Base-by-base conservation (phyloP, 1,139 yeast genomes). In the Lodderomyces beijingensis region DNA sequence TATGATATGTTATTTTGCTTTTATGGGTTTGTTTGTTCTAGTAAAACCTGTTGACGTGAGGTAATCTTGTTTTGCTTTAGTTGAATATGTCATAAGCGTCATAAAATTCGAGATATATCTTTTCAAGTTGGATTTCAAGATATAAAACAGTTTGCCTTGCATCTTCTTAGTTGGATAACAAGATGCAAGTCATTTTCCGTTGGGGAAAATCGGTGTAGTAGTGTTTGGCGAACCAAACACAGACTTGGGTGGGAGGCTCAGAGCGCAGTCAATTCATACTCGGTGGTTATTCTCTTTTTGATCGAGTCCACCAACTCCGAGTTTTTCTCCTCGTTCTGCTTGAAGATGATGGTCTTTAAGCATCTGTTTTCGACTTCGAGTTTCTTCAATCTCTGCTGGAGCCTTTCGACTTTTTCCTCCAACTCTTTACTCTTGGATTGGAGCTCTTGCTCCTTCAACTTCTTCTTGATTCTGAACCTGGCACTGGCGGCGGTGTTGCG, bases 341-440 rank as follows among this genome's bases (percentile, higher is more conserved):
- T 70, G 31, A 70, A 54, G 16, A 74, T 65, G 44, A 74, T 53
- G 42, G 63, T 65, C 49, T 66, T 69, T 38, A 74, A 67, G 60
- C 91, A 70, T 49, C 77, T 76, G 64, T 87, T 87, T 58, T 87
- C 96, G 82, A 83, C 79, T 57, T 86, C 93, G 42, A 73, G 50
- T 21, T 70, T 62, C 47, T 62, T 63, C 41, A 74, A 59, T 41
- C 63, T 65, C 44, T 59, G 57, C 43, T 72, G 75, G 42, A 70
- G 62, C 7, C 40, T 37, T 14, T 45, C 45, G 22, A 73, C 64
- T 38, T 55, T 55, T 17, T 60, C 68, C 42, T 65, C 65, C 40
- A 76, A 62, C 27, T 62, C 62, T 37, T 56, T 62, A 27, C 77
- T 62, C 34, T 53, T 65, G 39, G 65, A 62, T 45, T 73, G 77